Percentiles rank a stretch among this genome's conserved stretches.
Conservation (phyloP, 345 rosid genomes). For the Ricinus communis region DNA sequence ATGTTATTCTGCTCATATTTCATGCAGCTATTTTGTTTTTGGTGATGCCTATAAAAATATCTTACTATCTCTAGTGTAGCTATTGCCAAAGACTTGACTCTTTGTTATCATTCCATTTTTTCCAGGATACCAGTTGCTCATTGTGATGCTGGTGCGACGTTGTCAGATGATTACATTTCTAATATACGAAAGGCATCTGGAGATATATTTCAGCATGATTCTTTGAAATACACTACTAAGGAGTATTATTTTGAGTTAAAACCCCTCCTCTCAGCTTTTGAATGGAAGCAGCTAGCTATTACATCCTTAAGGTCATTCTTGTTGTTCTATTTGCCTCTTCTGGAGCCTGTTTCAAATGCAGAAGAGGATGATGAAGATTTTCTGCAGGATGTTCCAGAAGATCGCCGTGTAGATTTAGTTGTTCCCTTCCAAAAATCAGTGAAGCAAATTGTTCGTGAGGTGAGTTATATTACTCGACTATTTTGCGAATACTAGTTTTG, state of each 20-base stretch:
- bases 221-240: constrained; percentile 51
- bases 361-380: constrained; percentile 78
- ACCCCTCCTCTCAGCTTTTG: constrained; percentile 84
- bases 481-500: neutral
- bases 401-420: constrained; percentile 55
- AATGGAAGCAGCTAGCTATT: constrained; percentile 68
- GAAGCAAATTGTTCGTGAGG: constrained; percentile 92
- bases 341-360: constrained; percentile 60
- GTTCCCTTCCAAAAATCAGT: constrained; percentile 83
- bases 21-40: neutral
- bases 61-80: neutral
- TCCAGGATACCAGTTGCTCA: constrained; percentile 65
- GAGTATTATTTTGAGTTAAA: constrained; percentile 70
- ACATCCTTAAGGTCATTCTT: constrained; percentile 85
- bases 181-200: constrained; percentile 42
- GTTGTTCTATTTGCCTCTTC: constrained; percentile 78
- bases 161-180: constrained; percentile 56
- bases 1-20: neutral
- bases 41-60: neutral
- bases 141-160: constrained; percentile 79
- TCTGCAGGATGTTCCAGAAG: constrained; percentile 49
- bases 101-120: constrained; percentile 32
- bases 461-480: constrained; percentile 21
- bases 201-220: constrained; percentile 42
- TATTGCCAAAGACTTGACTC: neutral